Evolutionary conservation across 371 early-diverging fungal species (phyloP), one percentile per base, ranked within the genome.

Genomic region (Mortierella sp.): DNA sequence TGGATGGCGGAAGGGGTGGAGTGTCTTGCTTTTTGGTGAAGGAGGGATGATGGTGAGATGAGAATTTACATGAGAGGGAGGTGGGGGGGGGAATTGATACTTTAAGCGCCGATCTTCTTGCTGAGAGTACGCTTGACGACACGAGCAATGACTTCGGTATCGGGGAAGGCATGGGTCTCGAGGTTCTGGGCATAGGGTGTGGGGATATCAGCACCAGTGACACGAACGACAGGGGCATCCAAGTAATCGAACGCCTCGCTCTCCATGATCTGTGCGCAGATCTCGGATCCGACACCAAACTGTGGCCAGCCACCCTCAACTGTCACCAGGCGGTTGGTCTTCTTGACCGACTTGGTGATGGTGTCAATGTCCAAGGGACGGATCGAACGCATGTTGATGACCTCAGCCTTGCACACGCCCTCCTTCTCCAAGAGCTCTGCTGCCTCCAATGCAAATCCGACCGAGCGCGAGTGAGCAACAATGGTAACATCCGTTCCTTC

Each of bases 301-400:
- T 90, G 86, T 50, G 99, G 99, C 96, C 96, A 99, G 49, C 96
- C 96, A 73, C 94, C 95, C 81, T 99, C 99, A 57, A 99, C 99
- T 37, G 99, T 94, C 62, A 99, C 90, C 49, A 98, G 82, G 78
- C 90, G 95, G 90, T 96, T 96, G 80, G 99, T 99, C 91, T 99
- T 99, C 88, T 94, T 96, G 76, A 99, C 90, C 1, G 95, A 94
- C 62, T 87, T 85, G 83, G 95, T 82, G 79, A 99, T 94, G 56
- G 98, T 92, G 29, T 92, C 92, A 48, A 93, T 91, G 78, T 99
- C 99, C 49, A 99, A 83, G 40, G 99, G 99, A 67, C 96, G 92
- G 82, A 99, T 97, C 51, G 98, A 94, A 57, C 99, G 92, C 69
- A 99, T 86, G 89, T 99, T 99, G 84, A 99, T 95, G 51, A 99